Base-by-base conservation (phyloP, 768 basidiomycete genomes). In the Suillus hirtellus region DNA sequence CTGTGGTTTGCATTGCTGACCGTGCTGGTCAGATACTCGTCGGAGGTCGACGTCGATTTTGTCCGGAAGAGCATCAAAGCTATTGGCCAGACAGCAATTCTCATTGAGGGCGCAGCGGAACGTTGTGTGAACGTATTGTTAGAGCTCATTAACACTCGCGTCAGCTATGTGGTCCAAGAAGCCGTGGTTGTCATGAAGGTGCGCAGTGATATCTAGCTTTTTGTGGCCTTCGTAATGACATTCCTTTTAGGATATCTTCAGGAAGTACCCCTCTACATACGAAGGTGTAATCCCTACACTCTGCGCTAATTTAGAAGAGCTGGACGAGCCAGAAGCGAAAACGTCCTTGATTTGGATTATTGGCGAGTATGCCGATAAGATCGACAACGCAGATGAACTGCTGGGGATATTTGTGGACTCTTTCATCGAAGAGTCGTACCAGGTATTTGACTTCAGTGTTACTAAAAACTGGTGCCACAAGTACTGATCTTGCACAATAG, bases 101-200 rank as follows among this genome's bases (percentile, higher is more conserved):
- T 95, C 75, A 96, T 99, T 64, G 95, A 97, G 65, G 83, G 82
- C 15, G 90, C 95, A 3, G 94, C 96, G 0, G 96, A 97, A 72
- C 86, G 93, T 70, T 99, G 97, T 70, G 95, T 99, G 27, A 92
- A 94, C 67, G 95, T 97, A 2, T 79, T 99, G 43, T 78, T 99
- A 60, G 96, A 98, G 19, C 83, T 99, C 64, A 99, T 99, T 62
- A 87, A 84, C 42, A 96, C 96, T 1, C 85, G 95, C 11, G 93
- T 99, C 44, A 96, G 90, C 80, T 99, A 99, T 72, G 95, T 99
- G 40, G 96, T 98, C 3, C 96, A 99, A 72, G 96, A 99, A 77
- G 95, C 95, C 1, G 93, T 99, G 3, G 95, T 99, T 2, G 95
- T 99, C 2, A 97, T 99, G 93, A 99, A 98, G 87, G 96, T 94